Evolutionary conservation across 129 eudicot species (phyloP).

Genomic region (Glebionis coronaria): DNA sequence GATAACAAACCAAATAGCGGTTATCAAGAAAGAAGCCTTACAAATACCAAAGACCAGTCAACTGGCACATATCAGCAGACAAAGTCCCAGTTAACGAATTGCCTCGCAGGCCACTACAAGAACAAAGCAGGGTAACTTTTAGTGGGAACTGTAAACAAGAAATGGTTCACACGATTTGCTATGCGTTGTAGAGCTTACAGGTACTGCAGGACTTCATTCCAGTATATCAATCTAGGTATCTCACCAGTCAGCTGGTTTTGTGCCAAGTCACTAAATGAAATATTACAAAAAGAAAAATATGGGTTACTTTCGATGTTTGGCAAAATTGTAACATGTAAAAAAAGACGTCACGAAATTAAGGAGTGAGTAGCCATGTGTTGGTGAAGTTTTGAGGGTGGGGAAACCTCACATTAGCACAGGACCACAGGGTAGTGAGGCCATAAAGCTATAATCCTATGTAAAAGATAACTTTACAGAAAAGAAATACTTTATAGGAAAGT

Average conservation of each 20-base stretch:
- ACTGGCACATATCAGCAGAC: slow-evolving; percentile 89
- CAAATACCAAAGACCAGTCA: slow-evolving; percentile 95
- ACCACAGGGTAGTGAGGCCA: not conserved
- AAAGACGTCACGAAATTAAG: not conserved
- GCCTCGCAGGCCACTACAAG: slow-evolving; percentile 64
- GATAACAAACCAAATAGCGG: not conserved
- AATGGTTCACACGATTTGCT: not conserved
- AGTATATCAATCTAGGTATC: slow-evolving; percentile 80
- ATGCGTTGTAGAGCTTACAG: slow-evolving; percentile 43
- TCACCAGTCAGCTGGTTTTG: slow-evolving; percentile 70
- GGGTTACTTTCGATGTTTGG: not conserved
- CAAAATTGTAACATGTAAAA: not conserved
- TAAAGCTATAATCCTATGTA: not conserved
- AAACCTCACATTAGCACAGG: not conserved
- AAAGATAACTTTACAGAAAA: not conserved
- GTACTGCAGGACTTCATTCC: slow-evolving; percentile 89
- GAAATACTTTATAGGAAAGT: not conserved
- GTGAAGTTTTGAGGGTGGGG: slow-evolving; percentile 2
- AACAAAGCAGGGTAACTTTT: not conserved
- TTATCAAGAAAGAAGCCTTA: slow-evolving; percentile 30
- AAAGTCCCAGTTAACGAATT: slow-evolving; percentile 68
- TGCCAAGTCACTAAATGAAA: slow-evolving; percentile 60
- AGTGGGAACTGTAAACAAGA: not conserved
- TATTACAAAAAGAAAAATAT: slow-evolving; percentile 4
- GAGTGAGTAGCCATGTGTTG: not conserved